These are phyloP conservation scores for Rhizoclosmatium hyalinum DNA, from an alignment of 371 early-diverging fungal genomes.

Conservation along the genomic window DNA sequence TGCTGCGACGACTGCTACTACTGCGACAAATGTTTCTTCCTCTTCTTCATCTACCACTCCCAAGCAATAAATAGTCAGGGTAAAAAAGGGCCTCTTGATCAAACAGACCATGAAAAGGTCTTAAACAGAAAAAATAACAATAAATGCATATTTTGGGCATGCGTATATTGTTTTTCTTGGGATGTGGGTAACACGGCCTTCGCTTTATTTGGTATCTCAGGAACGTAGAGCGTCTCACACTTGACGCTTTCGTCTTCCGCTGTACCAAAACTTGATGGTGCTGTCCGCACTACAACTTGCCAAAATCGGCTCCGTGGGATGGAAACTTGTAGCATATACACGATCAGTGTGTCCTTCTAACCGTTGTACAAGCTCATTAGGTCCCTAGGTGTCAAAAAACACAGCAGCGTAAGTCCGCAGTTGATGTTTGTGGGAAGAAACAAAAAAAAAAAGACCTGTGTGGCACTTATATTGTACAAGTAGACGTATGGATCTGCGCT, in stretches of 20 bases:
- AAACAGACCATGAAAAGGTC: too few species aligned
- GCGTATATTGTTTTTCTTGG: too few species aligned
- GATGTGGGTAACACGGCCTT: too few species aligned
- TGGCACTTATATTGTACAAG: conserved; percentile 73
- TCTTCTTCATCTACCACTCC: neutral
- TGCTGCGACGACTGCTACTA: neutral
- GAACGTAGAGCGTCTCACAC: too few species aligned
- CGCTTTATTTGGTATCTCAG: too few species aligned
- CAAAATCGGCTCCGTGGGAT: conserved; percentile 80
- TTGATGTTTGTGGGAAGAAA: conserved; percentile 10
- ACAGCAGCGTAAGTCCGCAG: too few species aligned
- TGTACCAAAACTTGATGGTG: conserved; percentile 80
- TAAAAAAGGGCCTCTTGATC: neutral
- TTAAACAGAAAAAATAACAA: too few species aligned
- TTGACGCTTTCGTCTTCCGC: conserved; percentile 28
- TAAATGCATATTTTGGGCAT: too few species aligned
- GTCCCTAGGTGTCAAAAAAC: conserved; percentile 52
- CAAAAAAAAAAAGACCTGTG: conserved; percentile 53
- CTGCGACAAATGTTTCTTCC: neutral
- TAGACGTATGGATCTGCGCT: conserved; percentile 87
- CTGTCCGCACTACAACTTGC: conserved; percentile 85
- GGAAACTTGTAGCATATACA: conserved; percentile 85
- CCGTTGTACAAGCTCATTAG: conserved; percentile 75
- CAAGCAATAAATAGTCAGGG: conserved; percentile 1
- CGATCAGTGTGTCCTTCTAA: conserved; percentile 87